These are phyloP conservation scores for Pseudophaeomoniella oleicola DNA, from an alignment of 2,329 filamentous ascomycete species.

Conservation along the genomic window DNA sequence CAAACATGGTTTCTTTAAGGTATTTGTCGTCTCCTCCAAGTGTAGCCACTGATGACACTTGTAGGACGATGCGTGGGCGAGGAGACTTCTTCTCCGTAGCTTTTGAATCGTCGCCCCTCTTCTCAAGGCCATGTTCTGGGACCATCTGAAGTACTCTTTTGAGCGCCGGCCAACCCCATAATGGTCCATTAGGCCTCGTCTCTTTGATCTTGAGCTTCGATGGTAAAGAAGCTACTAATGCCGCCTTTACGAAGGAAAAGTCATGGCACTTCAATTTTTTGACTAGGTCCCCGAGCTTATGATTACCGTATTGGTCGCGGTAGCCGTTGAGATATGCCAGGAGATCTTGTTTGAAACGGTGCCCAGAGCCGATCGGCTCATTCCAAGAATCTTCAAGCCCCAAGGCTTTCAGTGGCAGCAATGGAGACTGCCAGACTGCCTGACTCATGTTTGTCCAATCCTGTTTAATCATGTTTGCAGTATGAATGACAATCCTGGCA, in stretches of 20 bases:
- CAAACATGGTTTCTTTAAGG: conserved; percentile 52
- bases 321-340: conserved; percentile 60
- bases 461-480: conserved; percentile 76
- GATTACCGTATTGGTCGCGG: conserved; percentile 27
- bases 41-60: conserved; percentile 63
- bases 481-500: conserved; percentile 58
- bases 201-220: conserved; percentile 25
- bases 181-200: conserved; percentile 31
- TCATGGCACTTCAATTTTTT: conserved; percentile 48
- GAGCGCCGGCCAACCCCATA: conserved; percentile 67
- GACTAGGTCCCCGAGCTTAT: conserved; percentile 38
- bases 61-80: conserved; percentile 21
- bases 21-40: conserved; percentile 57
- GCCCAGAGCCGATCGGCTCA: conserved; percentile 42
- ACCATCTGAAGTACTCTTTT: conserved; percentile 39
- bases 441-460: conserved; percentile 87
- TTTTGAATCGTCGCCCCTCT: too few species aligned
- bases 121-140: conserved; percentile 13
- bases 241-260: conserved; percentile 54
- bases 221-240: conserved; percentile 66
- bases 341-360: conserved; percentile 61
- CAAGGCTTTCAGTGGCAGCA: conserved; percentile 38
- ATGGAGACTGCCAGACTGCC: conserved; percentile 63
- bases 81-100: conserved; percentile 2
- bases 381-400: conserved; percentile 5